Base-by-base conservation (phyloP, 371 early-diverging fungal genomes). In the Syncephalastrum sp. region DNA sequence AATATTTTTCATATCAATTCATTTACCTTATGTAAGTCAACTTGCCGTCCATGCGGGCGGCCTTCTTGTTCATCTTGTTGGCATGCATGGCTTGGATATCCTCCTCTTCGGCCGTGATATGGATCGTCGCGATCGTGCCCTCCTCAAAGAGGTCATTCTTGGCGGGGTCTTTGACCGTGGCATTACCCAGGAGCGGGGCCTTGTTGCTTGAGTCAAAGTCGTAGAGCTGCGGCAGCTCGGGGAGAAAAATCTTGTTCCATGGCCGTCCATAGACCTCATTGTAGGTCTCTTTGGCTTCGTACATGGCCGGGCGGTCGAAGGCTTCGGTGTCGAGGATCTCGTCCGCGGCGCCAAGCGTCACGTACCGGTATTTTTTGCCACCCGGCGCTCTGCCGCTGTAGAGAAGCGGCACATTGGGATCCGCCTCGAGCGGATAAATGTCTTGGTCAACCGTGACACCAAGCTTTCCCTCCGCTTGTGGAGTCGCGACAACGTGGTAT, bases 181-280 rank as follows among this genome's bases (percentile, higher is more conserved):
- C 42, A 24, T 17, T 21, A 8, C 27, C 33, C 15, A 1, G 2
- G 15, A 60, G 38, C 33, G 25, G 54, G 29, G 46, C 42, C 45
- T 53, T 27, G 50, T 21, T 44, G 21, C 25, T 14, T 3, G 38
- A 24, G 33, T 42, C 29, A 41, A 50, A 61, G 13, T 57, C 42
- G 41, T 65, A 70, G 15, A 70, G 7, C 17, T 59, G 60, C 2
- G 70, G 70, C 5, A 70, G 42, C 10, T 10, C n/a, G 7, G 63
- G 59, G 15, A 70, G 50, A 13, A 45, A 55, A 13, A 70, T 46
- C 21, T 63, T 59, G 47, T 70, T 70, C 70, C 70, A 70, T 13
- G 70, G 59, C n/a, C 70, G 60, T 15, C 64, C 66, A 47, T 65
- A 70, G 1, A 60, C 60, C 41, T 70, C 70, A 29, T 70, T 59